These are phyloP conservation scores for Pulchroboletus neoregius DNA, from an alignment of 1,284 basidiomycete genomes.

Conservation along the genomic window DNA sequence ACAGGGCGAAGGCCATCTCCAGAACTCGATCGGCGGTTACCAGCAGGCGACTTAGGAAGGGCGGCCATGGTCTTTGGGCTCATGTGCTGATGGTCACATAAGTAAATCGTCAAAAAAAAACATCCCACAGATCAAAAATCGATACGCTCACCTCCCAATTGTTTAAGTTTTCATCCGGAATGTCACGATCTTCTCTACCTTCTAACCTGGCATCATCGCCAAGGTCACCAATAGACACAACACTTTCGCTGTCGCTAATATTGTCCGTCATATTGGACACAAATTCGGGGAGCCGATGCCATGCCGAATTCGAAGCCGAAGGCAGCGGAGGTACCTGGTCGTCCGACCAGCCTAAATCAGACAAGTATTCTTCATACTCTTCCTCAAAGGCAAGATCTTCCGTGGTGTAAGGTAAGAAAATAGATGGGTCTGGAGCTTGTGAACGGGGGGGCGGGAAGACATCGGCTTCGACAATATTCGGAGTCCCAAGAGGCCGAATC, in stretches of 20 bases:
- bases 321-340: constrained; percentile 43
- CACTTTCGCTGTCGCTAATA: constrained; percentile 88
- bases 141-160: constrained; percentile 81
- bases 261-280: constrained; percentile 70
- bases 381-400: constrained; percentile 86
- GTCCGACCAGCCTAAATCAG: constrained; percentile 74
- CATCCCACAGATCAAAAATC: not conserved
- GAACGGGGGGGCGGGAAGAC: constrained; percentile 81
- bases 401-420: constrained; percentile 79
- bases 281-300: constrained; percentile 70
- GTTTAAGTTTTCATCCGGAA: constrained; percentile 76
- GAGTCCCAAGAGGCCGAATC: constrained; percentile 71
- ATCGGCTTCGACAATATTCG: constrained; percentile 71
- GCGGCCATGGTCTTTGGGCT: constrained; percentile 90
- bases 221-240: constrained; percentile 82
- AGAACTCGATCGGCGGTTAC: constrained; percentile 72
- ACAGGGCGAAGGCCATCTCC: constrained; percentile 80
- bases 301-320: constrained; percentile 54
- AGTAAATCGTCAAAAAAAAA: constrained; percentile 2
- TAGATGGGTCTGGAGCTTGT: constrained; percentile 77
- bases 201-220: constrained; percentile 70
- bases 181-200: constrained; percentile 56
- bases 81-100: constrained; percentile 66
- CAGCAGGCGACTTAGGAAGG: constrained; percentile 82
- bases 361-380: constrained; percentile 83